A percentile compares a stretch with the other conserved stretches of the same genome.
phyloP scores from a whole-genome alignment of 2,329 filamentous ascomycete genomes.

The Arachnomyces sp. region DNA sequence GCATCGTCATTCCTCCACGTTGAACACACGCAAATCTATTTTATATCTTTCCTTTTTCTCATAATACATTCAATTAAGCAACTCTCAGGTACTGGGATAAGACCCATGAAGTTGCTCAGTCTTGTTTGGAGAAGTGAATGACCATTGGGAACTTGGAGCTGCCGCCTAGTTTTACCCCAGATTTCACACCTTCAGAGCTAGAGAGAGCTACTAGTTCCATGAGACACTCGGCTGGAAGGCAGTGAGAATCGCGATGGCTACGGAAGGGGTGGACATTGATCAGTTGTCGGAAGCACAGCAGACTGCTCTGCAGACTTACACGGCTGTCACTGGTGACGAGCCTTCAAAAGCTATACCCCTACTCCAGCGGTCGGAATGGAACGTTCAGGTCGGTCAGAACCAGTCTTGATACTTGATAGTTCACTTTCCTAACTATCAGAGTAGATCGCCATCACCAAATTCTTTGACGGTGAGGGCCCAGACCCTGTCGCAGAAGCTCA shows the following conservation, averaged over 20 bases:
- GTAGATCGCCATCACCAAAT: constrained; percentile 90
- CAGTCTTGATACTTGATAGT: not conserved
- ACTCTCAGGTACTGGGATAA: too few relatives aligned
- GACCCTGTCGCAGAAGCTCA: constrained; percentile 72
- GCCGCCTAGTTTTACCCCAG: too few relatives aligned
- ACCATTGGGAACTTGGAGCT: too few relatives aligned
- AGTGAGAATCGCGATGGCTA: constrained; percentile 30
- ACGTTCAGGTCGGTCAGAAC: constrained; percentile 60
- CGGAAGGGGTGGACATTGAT: constrained; percentile 44
- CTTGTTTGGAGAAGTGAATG: too few relatives aligned
- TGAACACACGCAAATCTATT: too few relatives aligned
- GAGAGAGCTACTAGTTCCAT: too few relatives aligned
- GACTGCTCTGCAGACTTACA: constrained; percentile 78
- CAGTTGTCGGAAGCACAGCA: constrained; percentile 71
- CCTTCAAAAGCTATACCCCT: constrained; percentile 66
- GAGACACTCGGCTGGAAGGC: constrained; percentile 2
- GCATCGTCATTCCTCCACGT: too few relatives aligned
- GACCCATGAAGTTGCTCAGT: too few relatives aligned
- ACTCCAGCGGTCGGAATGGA: constrained; percentile 86
- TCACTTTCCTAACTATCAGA: constrained; percentile 7
- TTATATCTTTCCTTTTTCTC: too few relatives aligned
- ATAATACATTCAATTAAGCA: too few relatives aligned
- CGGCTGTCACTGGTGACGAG: constrained; percentile 77
- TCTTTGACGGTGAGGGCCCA: constrained; percentile 90
- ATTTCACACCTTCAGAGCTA: too few relatives aligned